phyloP scores from a whole-genome alignment of 2,329 filamentous ascomycete species.

The Botrytis fabae region DNA sequence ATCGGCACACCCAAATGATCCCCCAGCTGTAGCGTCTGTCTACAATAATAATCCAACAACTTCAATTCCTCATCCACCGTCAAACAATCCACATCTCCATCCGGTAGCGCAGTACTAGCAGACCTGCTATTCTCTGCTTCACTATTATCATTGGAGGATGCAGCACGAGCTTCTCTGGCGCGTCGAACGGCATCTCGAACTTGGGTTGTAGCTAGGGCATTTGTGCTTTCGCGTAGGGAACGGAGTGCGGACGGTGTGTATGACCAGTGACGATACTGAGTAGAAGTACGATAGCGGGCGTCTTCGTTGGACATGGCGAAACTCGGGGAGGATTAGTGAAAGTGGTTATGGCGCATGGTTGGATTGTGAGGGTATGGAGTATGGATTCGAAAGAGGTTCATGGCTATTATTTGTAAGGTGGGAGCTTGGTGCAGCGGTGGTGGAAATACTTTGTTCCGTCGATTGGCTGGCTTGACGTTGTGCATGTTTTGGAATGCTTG shows the following conservation, averaged over 20 bases:
- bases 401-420: not conserved
- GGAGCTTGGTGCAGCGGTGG: slow-evolving; percentile 1
- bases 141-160: slow-evolving; percentile 37
- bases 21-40: slow-evolving; percentile 57
- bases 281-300: slow-evolving; percentile 83
- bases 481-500: not conserved
- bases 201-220: slow-evolving; percentile 72
- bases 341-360: not conserved
- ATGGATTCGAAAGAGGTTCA: not conserved
- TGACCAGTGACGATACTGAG: slow-evolving; percentile 90
- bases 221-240: slow-evolving; percentile 74
- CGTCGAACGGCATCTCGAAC: slow-evolving; percentile 58
- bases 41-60: slow-evolving; percentile 78
- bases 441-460: slow-evolving; percentile 16
- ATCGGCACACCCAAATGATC: slow-evolving; percentile 61
- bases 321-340: not conserved
- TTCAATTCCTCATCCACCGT: slow-evolving; percentile 80
- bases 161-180: slow-evolving; percentile 44
- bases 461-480: not conserved
- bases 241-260: slow-evolving; percentile 74
- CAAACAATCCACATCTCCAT: slow-evolving; percentile 69
- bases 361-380: not conserved
- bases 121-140: slow-evolving; percentile 41
- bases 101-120: slow-evolving; percentile 30
- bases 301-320: slow-evolving; percentile 60